A percentile compares a stretch with the other conserved stretches of the same genome.
Evolutionary conservation across 176 grass and related monocot genomes (phyloP).

Genomic region (Zea mays): DNA sequence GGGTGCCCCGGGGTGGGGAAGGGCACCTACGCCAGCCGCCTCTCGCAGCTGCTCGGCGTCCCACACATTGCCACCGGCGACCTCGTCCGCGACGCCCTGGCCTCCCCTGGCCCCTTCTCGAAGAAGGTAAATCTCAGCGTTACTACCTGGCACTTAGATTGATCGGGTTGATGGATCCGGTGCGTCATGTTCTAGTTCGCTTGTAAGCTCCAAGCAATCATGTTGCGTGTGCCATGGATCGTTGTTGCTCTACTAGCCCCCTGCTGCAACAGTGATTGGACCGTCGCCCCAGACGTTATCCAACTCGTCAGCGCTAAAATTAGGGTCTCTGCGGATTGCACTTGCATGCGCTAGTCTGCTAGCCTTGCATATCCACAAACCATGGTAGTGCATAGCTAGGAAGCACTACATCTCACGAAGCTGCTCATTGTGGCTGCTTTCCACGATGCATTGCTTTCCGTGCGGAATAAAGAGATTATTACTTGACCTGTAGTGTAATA

Average conservation of each 20-base stretch:
- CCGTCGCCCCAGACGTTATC: no score
- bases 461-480: neutral
- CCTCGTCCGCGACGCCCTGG: slow-evolving; percentile 83
- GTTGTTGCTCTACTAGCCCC: neutral
- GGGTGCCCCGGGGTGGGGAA: slow-evolving; percentile 87
- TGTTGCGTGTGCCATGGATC: neutral
- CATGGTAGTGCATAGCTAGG: neutral
- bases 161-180: neutral
- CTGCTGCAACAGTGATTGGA: neutral
- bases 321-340: neutral
- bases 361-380: neutral
- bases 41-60: slow-evolving; percentile 71
- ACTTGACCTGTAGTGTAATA: neutral
- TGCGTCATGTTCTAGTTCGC: neutral
- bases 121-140: slow-evolving; percentile 44
- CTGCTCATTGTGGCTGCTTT: neutral
- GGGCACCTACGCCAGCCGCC: slow-evolving; percentile 38
- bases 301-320: neutral
- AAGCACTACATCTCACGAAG: neutral
- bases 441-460: neutral
- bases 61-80: slow-evolving; percentile 99
- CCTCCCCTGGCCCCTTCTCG: slow-evolving; percentile 46
- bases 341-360: neutral
- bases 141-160: neutral
- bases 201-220: neutral